Evolutionary conservation across 805 yeast genomes (phyloP).

Genomic region (Wickerhamomyces xylosicus): DNA sequence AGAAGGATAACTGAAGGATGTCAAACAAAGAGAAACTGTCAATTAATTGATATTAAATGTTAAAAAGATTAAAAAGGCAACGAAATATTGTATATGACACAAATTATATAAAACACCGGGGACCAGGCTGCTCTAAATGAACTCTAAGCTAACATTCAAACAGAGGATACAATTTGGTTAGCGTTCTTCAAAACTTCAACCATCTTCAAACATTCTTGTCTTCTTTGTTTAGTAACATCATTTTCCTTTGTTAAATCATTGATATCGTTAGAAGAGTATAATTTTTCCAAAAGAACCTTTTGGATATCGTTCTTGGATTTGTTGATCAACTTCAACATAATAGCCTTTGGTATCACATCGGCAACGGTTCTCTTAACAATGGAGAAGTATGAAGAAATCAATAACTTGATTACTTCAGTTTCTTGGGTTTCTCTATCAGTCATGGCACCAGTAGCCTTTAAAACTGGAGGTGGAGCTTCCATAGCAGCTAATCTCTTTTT

Average conservation of each 20-base stretch:
- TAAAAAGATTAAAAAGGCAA: background rate
- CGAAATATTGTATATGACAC: background rate
- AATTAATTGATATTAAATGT: too few species aligned
- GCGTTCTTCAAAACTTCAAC: conserved; percentile 87
- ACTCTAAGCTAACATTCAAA: too few species aligned
- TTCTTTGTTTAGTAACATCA: conserved; percentile 84
- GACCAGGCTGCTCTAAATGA: too few species aligned
- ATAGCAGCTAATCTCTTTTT: conserved; percentile 89
- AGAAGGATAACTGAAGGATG: too few species aligned
- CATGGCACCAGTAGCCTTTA: conserved; percentile 84
- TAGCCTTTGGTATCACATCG: conserved; percentile 90
- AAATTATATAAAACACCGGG: too few species aligned
- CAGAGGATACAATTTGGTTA: conserved; percentile 65
- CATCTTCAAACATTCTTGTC: conserved; percentile 93
- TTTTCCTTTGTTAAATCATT: conserved; percentile 81
- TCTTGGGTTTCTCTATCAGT: conserved; percentile 94
- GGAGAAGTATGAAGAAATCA: conserved; percentile 81
- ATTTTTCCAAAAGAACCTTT: conserved; percentile 76
- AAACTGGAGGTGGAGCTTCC: conserved; percentile 96
- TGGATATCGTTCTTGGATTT: conserved; percentile 83
- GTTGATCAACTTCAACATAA: conserved; percentile 85
- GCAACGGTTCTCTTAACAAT: conserved; percentile 91
- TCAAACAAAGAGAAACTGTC: too few species aligned
- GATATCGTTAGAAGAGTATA: conserved; percentile 68
- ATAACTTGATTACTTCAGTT: conserved; percentile 90